phyloP scores from a whole-genome alignment of 257 asterid species.

The Gynochthodes officinalis region DNA sequence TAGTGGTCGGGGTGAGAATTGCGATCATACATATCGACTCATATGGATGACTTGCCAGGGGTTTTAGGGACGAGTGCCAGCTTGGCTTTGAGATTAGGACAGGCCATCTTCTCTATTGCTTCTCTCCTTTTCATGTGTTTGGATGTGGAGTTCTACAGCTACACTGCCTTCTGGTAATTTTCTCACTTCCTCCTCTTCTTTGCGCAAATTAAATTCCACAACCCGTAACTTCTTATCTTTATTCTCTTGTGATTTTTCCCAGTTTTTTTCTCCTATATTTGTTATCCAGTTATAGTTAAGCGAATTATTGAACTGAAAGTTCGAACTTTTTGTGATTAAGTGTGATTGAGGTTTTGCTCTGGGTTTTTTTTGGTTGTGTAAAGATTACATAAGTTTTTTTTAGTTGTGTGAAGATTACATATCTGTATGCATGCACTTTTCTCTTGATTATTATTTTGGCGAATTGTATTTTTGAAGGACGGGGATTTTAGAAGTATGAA shows the following conservation, averaged over 20 bases:
- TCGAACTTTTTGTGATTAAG: background rate
- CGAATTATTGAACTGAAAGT: background rate
- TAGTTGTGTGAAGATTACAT: background rate
- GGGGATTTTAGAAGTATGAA: constrained; percentile 12
- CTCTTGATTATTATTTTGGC: background rate
- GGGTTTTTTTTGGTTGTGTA: background rate
- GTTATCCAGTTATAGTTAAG: background rate
- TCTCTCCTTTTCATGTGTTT: constrained; percentile 94
- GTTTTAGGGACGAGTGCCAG: constrained; percentile 89
- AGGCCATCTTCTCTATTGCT: constrained; percentile 77
- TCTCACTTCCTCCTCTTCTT: background rate
- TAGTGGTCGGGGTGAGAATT: background rate
- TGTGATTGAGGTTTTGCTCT: too few relatives aligned
- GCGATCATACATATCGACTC: constrained; percentile 20
- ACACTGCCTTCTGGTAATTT: constrained; percentile 92
- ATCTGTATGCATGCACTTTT: background rate
- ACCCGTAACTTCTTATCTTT: background rate
- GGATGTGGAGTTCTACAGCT: constrained; percentile 84
- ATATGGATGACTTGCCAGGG: constrained; percentile 92
- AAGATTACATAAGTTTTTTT: background rate
- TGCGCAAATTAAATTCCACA: background rate
- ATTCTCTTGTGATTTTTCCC: background rate
- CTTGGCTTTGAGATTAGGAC: constrained; percentile 88
- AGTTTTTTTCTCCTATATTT: background rate
- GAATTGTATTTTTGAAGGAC: background rate